Evolutionary conservation across 208 protist genomes (phyloP).

Genomic region (Trypanosomatidae sp.): DNA sequence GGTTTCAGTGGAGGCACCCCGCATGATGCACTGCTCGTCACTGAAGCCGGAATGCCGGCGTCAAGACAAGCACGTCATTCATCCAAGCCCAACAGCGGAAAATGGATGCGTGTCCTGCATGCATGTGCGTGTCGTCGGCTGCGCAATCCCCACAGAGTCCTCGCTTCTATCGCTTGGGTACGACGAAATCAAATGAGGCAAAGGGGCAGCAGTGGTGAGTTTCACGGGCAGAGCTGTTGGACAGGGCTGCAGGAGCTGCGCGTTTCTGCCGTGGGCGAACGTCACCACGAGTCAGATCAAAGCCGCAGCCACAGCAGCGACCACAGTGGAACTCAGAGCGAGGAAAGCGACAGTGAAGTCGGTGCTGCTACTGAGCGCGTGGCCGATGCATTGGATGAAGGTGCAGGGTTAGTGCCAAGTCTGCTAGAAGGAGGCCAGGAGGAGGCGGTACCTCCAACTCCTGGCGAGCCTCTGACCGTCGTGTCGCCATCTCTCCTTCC

Average conservation of each 20-base stretch:
- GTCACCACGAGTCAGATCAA: not conserved
- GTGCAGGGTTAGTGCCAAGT: not conserved
- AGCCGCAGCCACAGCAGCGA: not conserved
- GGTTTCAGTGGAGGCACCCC: not conserved
- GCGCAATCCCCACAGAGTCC: not conserved
- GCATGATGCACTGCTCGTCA: not conserved
- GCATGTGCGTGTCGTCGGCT: conserved; percentile 2
- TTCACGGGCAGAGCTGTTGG: conserved; percentile 1
- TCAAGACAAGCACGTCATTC: not conserved
- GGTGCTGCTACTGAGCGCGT: not conserved
- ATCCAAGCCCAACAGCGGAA: not conserved
- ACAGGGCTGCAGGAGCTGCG: conserved; percentile 4
- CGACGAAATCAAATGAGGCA: not conserved
- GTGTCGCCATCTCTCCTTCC: not conserved
- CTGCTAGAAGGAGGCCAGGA: not conserved
- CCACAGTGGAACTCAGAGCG: not conserved
- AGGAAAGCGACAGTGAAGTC: not conserved
- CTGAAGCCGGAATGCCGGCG: not conserved
- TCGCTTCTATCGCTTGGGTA: not conserved
- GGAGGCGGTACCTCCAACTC: not conserved
- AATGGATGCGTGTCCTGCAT: conserved; percentile 14
- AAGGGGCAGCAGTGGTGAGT: not conserved
- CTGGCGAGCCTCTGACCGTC: not conserved
- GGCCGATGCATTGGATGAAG: not conserved
- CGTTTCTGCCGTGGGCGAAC: not conserved